Percentiles rank a stretch among this genome's conserved stretches.
These are phyloP conservation scores for Pontederia paniculata DNA, from an alignment of 176 grass and related monocot species.

Conservation along the genomic window DNA sequence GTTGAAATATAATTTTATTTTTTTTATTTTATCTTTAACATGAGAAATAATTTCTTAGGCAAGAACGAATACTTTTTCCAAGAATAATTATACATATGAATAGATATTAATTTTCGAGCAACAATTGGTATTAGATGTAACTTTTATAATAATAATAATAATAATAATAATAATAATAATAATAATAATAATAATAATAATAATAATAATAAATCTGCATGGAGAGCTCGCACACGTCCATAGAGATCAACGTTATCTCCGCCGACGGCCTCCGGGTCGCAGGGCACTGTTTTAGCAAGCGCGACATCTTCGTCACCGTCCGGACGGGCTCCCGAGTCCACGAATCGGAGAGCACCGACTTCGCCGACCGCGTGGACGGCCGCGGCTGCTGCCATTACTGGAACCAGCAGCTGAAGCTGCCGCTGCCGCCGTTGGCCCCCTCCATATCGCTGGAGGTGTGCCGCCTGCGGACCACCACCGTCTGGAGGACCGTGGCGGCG, in stretches of 20 bases:
- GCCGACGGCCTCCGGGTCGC: not conserved
- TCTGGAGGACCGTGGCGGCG: not conserved
- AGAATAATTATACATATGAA: too few species aligned
- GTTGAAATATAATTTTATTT: too few species aligned
- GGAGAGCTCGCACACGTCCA: not conserved
- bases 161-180: too few species aligned
- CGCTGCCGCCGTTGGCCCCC: not conserved
- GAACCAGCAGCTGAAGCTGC: conserved; percentile 7
- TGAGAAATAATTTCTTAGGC: too few species aligned
- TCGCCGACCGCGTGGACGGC: not conserved
- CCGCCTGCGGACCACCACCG: not conserved
- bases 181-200: too few species aligned
- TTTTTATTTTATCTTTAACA: too few species aligned
- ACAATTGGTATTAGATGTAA: too few species aligned
- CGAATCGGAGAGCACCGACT: not conserved
- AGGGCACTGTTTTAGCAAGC: not conserved
- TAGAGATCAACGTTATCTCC: conserved; percentile 13
- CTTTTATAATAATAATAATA: too few species aligned
- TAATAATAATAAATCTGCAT: too few species aligned
- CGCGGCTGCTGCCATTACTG: conserved; percentile 2
- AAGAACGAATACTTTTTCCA: too few species aligned
- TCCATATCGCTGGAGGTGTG: conserved; percentile 10
- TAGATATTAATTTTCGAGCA: too few species aligned
- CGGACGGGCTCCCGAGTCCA: not conserved
- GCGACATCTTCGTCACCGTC: not conserved